These are phyloP conservation scores for Diplodia scrobiculata DNA, from an alignment of 2,329 filamentous ascomycete genomes.

Conservation along the genomic window DNA sequence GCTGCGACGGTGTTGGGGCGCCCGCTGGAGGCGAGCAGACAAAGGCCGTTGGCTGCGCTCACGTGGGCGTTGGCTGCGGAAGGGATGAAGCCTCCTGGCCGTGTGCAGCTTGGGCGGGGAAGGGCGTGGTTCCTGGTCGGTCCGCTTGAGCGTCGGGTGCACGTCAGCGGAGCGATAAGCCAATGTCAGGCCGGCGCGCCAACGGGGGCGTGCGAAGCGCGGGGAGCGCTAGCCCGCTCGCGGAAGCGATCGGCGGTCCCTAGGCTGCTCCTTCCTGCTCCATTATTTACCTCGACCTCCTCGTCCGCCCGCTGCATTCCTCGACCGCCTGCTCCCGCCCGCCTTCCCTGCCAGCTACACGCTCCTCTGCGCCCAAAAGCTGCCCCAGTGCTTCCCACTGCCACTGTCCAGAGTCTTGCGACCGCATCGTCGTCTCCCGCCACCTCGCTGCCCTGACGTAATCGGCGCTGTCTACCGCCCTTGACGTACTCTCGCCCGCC, in stretches of 20 bases:
- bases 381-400: not conserved
- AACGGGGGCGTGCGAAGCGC: constrained; percentile 17
- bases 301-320: constrained; percentile 10
- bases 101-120: constrained; percentile 3
- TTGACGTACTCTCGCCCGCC: constrained; percentile 1
- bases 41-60: constrained; percentile 18
- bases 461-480: constrained; percentile 9
- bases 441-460: constrained; percentile 24
- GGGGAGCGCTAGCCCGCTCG: constrained; percentile 12
- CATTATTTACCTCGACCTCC: constrained; percentile 10
- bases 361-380: not conserved
- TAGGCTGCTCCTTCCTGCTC: constrained; percentile 21
- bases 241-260: constrained; percentile 8
- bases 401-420: not conserved
- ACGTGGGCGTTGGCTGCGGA: constrained; percentile 5
- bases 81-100: constrained; percentile 14
- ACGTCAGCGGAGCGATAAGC: constrained; percentile 25
- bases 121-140: constrained; percentile 8
- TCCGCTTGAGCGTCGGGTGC: not conserved
- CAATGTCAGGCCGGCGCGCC: constrained; percentile 7
- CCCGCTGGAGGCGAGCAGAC: constrained; percentile 12
- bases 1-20: not conserved
- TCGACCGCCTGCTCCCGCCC: constrained; percentile 3
- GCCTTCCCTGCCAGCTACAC: not conserved
- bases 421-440: not conserved